Evolutionary conservation across 148 eudicot genomes (phyloP).

Genomic region (Camellia lanceoleosa): DNA sequence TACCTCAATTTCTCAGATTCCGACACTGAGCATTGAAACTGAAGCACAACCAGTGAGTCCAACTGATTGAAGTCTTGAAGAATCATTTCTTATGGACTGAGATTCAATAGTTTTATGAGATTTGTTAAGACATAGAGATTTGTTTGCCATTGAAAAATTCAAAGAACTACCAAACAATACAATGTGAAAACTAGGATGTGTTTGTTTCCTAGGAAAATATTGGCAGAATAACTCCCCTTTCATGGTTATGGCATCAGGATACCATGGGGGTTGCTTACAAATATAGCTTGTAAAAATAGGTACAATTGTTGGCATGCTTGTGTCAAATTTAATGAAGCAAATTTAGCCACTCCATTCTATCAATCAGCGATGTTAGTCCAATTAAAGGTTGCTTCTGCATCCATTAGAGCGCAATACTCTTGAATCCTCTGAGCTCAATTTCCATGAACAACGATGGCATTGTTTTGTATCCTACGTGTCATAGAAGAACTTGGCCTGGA

Average conservation of each 20-base stretch:
- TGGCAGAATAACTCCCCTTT: neutral
- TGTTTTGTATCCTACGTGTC: neutral
- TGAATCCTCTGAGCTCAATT: neutral
- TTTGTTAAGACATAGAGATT: too few relatives aligned
- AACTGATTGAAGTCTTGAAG: conserved; percentile 20
- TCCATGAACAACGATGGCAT: neutral
- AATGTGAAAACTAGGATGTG: neutral
- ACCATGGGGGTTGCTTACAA: too few relatives aligned
- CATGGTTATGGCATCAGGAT: neutral
- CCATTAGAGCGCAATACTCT: neutral
- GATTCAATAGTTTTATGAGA: too few relatives aligned
- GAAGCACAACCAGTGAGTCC: neutral
- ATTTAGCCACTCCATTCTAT: neutral
- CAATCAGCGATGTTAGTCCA: neutral
- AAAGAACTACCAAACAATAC: neutral
- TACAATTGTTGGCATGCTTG: neutral
- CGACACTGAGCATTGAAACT: conserved; percentile 4
- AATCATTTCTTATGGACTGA: neutral
- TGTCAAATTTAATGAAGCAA: neutral
- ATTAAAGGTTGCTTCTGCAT: neutral
- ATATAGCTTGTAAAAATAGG: neutral
- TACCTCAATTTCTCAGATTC: conserved; percentile 6
- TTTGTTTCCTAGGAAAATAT: conserved; percentile 8
- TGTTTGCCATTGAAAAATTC: neutral
- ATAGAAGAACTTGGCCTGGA: neutral